A percentile compares a stretch with the other conserved stretches of the same genome.
These are phyloP conservation scores for Hemileccinum impolitum DNA, from an alignment of 768 basidiomycete genomes.

Conservation along the genomic window DNA sequence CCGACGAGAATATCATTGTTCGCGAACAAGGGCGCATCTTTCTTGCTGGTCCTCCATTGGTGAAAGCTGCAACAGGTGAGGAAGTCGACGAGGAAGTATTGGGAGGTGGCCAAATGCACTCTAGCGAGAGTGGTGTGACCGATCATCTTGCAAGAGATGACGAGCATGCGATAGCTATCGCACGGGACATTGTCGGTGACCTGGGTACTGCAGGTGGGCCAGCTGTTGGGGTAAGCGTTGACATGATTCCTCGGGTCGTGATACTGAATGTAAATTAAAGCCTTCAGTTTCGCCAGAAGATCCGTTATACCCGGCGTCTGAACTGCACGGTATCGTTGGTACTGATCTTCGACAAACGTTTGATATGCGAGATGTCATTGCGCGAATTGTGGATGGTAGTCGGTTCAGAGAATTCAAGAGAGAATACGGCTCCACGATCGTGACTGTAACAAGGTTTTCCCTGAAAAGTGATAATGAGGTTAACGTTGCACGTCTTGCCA, in stretches of 20 bases:
- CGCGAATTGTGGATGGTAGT: constrained; percentile 88
- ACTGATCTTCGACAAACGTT: constrained; percentile 85
- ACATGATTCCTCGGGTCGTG: background rate
- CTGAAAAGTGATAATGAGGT: background rate
- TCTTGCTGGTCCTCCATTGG: constrained; percentile 90
- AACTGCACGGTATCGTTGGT: constrained; percentile 89
- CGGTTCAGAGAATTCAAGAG: constrained; percentile 94
- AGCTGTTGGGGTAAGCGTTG: constrained; percentile 44
- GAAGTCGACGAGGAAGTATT: constrained; percentile 89
- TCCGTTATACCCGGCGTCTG: constrained; percentile 75
- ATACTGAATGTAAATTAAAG: constrained; percentile 33
- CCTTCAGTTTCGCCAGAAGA: constrained; percentile 59
- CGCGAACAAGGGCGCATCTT: constrained; percentile 92
- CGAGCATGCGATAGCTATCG: constrained; percentile 79
- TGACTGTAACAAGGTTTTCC: constrained; percentile 57
- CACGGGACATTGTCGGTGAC: constrained; percentile 74
- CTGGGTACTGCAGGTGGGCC: constrained; percentile 61
- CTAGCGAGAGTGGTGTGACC: constrained; percentile 85
- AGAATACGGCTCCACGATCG: constrained; percentile 87
- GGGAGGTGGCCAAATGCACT: constrained; percentile 90
- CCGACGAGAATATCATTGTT: constrained; percentile 90
- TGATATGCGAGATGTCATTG: constrained; percentile 93
- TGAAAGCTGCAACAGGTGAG: constrained; percentile 93
- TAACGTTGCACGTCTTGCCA: constrained; percentile 26
- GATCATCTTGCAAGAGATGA: constrained; percentile 86